Base-by-base conservation (phyloP, 345 rosid genomes). In the Leavenworthia alabamica region DNA sequence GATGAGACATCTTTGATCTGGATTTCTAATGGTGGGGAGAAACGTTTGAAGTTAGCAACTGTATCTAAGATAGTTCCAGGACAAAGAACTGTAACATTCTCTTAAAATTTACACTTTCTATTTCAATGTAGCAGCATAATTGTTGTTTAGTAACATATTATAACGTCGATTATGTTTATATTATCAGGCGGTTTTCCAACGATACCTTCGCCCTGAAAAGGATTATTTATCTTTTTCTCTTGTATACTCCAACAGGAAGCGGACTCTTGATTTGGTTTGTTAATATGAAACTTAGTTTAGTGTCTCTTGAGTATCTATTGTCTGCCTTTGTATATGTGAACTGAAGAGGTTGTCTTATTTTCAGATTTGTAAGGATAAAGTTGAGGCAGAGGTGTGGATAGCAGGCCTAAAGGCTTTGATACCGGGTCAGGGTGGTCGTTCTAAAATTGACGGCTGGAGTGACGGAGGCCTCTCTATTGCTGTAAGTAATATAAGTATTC, bases 201-300 rank as follows among this genome's bases (percentile, higher is more conserved):
- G 93, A 40, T 83, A 84, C 60, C 86, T 81, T 43, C 82, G 80
- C 47, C 98, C 95, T 8, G 90, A 85, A 60, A 86, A 89, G 74
- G 98, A 85, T 60, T 86, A 89, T 80, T 81, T 85, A 48, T 92
- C 96, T 44, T 86, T 92, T 77, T 92, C 95, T 52, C 95, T 92
- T 49, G 53, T 89, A 56, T 89, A 85, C 83, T 81, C 88, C 70
- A 79, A 82, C 77, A 84, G 84, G 66, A 89, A 86, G 78, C 77
- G 86, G 56, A 85, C 96, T 17, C 95, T 89, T 75, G 95, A 92
- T 84, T 88, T 89, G 98, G 98, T 89, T 77, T 13, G 90, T 85
- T 57, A 66, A 64, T n/a, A n/a, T 31, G 23, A 66, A 15, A 56
- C 59, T 67, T 46, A 31, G 14, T 33, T 33, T 13, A 29, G 27